A percentile compares a stretch with the other conserved stretches of the same genome.
Conservation (phyloP, 352 stramenopile genomes). For the Globisporangium takayamanum region DNA sequence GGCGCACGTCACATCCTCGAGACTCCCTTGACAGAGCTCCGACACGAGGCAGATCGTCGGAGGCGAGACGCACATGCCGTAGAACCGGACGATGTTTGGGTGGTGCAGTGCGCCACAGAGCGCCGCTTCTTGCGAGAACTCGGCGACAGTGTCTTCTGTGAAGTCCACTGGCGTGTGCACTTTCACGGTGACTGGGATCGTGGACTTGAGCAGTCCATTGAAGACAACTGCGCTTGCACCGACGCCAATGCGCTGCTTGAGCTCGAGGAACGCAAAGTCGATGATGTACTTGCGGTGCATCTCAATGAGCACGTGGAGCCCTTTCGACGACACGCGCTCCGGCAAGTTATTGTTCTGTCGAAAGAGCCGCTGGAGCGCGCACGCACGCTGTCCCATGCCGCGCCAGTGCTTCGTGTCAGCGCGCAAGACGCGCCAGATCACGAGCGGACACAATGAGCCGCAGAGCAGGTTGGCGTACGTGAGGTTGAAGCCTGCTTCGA, state of each 20-base stretch:
- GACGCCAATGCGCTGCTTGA: constrained; percentile 45
- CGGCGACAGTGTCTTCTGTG: constrained; percentile 46
- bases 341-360: constrained; percentile 36
- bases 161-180: constrained; percentile 62
- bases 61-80: constrained; percentile 56
- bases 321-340: constrained; percentile 47
- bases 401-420: constrained; percentile 60
- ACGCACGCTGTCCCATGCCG: constrained; percentile 40
- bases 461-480: constrained; percentile 57
- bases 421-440: constrained; percentile 53
- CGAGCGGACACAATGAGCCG: constrained; percentile 40
- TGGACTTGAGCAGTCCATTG: constrained; percentile 38
- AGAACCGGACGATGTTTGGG: constrained; percentile 59
- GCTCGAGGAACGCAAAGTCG: constrained; percentile 55
- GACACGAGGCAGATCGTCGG: constrained; percentile 64
- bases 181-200: constrained; percentile 52
- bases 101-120: constrained; percentile 50
- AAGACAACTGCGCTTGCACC: constrained; percentile 46
- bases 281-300: constrained; percentile 75
- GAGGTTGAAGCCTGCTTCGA: constrained; percentile 52
- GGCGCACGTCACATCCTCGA: constrained; percentile 46
- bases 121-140: constrained; percentile 54
- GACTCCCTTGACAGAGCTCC: constrained; percentile 53
- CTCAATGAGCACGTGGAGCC: constrained; percentile 58
- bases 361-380: constrained; percentile 35